These are phyloP conservation scores for Floccularia luteovirens DNA, from an alignment of 768 basidiomycete species.

Conservation along the genomic window DNA sequence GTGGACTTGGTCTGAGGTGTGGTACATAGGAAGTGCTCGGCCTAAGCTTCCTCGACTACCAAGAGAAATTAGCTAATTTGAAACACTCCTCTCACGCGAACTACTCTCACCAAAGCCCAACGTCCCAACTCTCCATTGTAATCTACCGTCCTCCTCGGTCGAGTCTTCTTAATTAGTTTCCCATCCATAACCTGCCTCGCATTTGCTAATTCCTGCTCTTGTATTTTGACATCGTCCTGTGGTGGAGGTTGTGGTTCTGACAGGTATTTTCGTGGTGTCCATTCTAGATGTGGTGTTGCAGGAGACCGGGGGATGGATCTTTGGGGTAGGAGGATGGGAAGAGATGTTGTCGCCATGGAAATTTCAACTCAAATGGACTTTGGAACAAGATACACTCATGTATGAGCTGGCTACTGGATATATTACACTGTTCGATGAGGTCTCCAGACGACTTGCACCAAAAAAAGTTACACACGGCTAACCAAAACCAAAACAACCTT, in stretches of 20 bases:
- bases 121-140: slow-evolving; percentile 85
- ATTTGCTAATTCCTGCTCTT: slow-evolving; percentile 75
- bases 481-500: too few relatives aligned
- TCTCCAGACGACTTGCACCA: too few relatives aligned
- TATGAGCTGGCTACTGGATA: too few relatives aligned
- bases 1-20: slow-evolving; percentile 75
- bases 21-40: slow-evolving; percentile 74
- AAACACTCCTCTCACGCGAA: slow-evolving; percentile 1
- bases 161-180: slow-evolving; percentile 81
- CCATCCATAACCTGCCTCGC: slow-evolving; percentile 70
- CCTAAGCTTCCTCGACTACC: slow-evolving; percentile 67
- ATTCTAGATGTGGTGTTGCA: slow-evolving; percentile 44
- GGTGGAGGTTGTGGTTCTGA: slow-evolving; percentile 74
- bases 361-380: too few relatives aligned
- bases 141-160: slow-evolving; percentile 91
- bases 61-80: slow-evolving; percentile 6
- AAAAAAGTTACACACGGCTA: too few relatives aligned
- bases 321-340: slow-evolving; percentile 52
- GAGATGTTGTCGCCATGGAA: slow-evolving; percentile 13
- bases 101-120: slow-evolving; percentile 65
- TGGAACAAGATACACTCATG: too few relatives aligned
- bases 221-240: slow-evolving; percentile 64
- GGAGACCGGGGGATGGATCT: slow-evolving; percentile 26
- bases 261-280: slow-evolving; percentile 68
- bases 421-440: too few relatives aligned